Base-by-base conservation (phyloP, 2,329 filamentous ascomycete species). In the Thelonectria rubi region DNA sequence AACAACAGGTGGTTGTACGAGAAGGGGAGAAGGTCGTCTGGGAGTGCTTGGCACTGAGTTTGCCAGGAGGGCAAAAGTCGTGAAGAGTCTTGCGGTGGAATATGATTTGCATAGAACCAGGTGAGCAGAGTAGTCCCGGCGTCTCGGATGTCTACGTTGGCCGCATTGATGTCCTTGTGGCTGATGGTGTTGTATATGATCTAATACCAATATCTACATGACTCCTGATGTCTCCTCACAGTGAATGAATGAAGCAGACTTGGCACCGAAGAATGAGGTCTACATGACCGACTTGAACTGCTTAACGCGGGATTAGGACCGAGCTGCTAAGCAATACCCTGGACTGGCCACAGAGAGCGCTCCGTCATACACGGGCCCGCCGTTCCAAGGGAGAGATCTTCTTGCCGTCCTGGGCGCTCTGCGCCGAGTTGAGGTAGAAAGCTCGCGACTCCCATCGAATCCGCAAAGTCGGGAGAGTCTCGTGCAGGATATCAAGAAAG, bases 1-100 rank as follows among this genome's bases (percentile, higher is more conserved):
- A 97, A 94, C 77, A 97, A 88, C 80, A 97, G 95, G 79, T 98
- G 94, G 94, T 78, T 97, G 62, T 98, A 97, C 74, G 93, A 97
- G 77, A 92, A 89, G 78, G 90, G 91, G 70, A 81, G 88, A 74
- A 75, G 88, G 74, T 79, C 84, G 68, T 81, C 83, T 53, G 75
- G 80, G 11, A 81, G 75, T 57, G 72, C 77, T 32, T 82, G 79
- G 77, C 72, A 76, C 49, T 79, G 45, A 73, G 46, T n/a, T 21
- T 48, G 14, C 58, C 60, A 59, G 42, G 60, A 34, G 40, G 39
- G 55, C 20, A 24, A n/a, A 50, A 24, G 17, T 45, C 45, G 30
- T 37, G 15, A 49, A 45, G 47, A 60, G 55, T 17, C 30, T 63
- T 60, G 18, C 54, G 63, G 18, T 37, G 20, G 24, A 30, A 17